A percentile compares a stretch with the other conserved stretches of the same genome.
phyloP scores from a whole-genome alignment of 257 asterid species.

The Solanum etuberosum region DNA sequence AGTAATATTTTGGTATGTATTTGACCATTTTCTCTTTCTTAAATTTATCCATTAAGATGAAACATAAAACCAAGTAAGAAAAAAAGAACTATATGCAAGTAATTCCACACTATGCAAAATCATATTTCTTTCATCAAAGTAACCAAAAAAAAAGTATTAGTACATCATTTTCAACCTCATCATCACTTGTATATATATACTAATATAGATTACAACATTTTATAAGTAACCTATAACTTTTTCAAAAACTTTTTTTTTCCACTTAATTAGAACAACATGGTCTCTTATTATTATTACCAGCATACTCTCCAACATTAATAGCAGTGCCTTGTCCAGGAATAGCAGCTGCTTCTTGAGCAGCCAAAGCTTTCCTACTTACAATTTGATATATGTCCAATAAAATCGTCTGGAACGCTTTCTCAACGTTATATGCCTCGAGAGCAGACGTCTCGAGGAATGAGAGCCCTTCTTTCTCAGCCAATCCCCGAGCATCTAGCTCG shows the following conservation, averaged over 20 bases:
- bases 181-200: neutral
- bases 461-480: constrained; percentile 43
- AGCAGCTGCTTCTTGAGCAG: constrained; percentile 34
- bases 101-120: neutral
- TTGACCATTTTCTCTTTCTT: neutral
- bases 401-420: constrained; percentile 34
- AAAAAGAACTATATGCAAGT: neutral
- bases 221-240: neutral
- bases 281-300: constrained; percentile 8
- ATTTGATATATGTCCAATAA: constrained; percentile 35
- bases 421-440: constrained; percentile 32
- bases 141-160: neutral
- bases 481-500: constrained; percentile 25
- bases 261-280: constrained; percentile 23
- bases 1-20: neutral
- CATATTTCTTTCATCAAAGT: neutral
- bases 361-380: constrained; percentile 31
- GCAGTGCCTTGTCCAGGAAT: constrained; percentile 34
- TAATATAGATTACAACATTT: neutral
- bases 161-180: neutral
- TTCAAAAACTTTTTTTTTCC: neutral
- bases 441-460: constrained; percentile 37
- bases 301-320: constrained; percentile 26
- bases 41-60: too few species aligned
- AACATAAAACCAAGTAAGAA: neutral